Evolutionary conservation across 225 moss, liverwort and hornwort species (phyloP), one percentile per base, ranked within the genome.

Genomic region (Polytrichum commune): DNA sequence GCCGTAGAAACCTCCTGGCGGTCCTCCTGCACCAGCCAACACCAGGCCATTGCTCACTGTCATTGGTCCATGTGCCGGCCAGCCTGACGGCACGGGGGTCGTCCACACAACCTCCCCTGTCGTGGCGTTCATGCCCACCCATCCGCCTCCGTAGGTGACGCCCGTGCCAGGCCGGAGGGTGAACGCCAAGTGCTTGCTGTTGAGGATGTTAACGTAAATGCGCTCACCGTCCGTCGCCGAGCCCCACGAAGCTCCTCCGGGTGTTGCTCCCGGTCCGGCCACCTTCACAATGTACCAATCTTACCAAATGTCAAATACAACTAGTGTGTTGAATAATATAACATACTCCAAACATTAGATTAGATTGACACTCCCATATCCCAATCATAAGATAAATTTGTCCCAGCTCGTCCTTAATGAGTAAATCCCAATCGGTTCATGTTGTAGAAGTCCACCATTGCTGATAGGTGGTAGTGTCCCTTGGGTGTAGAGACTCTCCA

Each of bases 91-190:
- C 29, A 60, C 74, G 18, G 82, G 69, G 1, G 79, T 77, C 5
- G 77, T 73, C 79, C 82, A 80, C 26, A 79, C 24, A 22, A 80
- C 60, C 2, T 27, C 23, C 1, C 79, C 76, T 0, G 65, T 76
- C 3, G 70, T 69, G 19, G 75, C 81, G 54, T 78, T 73, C 68
- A 85, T 64, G 54, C 75, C 82, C 5, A 85, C 74, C 76, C 79
- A 85, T 1, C 75, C 82, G 1, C 82, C 82, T 28, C 78, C 46
- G 16, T 46, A 4, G 19, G 54, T 64, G 8, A 76, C 63, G 6
- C 19, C 33, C 6, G 10, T 63, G 0, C 64, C 64, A 0, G 75
- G 80, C 0, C 65, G 29, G 0, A 80, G 54, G 7, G 67, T 80
- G 62, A 66, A 76, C 5, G 54, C 62, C 1, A 0, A 0, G 19